A percentile compares a stretch with the other conserved stretches of the same genome.
Conservation (phyloP, 768 basidiomycete species). For the Kwoniella pini region DNA sequence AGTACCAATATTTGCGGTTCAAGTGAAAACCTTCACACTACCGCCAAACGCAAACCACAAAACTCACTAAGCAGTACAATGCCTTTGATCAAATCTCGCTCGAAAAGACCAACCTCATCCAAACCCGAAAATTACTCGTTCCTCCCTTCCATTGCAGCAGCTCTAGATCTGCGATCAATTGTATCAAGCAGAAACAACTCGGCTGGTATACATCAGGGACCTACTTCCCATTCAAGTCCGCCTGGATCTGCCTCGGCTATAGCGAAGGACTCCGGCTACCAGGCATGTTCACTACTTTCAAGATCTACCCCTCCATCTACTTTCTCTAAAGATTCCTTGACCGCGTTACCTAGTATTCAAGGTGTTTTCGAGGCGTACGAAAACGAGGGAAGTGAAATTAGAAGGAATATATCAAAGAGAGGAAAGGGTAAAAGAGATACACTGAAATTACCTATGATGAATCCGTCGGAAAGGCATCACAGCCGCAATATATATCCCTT, state of each 20-base stretch:
- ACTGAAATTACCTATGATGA: conserved; percentile 15
- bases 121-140: not conserved
- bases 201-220: not conserved
- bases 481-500: not conserved
- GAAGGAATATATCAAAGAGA: not conserved
- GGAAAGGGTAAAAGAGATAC: conserved; percentile 9
- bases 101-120: conserved; percentile 9
- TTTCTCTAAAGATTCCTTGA: conserved; percentile 10
- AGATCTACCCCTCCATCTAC: conserved; percentile 8
- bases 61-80: conserved; percentile 1
- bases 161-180: conserved; percentile 2
- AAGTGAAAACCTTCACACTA: too few relatives aligned
- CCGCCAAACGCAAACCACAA: not conserved
- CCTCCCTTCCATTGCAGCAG: conserved; percentile 4
- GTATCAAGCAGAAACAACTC: not conserved
- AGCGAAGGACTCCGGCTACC: not conserved
- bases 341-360: conserved; percentile 11
- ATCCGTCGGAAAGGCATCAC: not conserved
- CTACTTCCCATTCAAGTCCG: not conserved
- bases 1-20: too few relatives aligned
- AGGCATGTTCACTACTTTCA: not conserved
- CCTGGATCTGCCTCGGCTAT: not conserved
- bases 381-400: not conserved
- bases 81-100: conserved; percentile 15
- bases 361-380: conserved; percentile 13